Percentiles rank a stretch among this genome's conserved stretches.
Evolutionary conservation across 352 stramenopile species (phyloP).

Genomic region (Phytophthora sojae): DNA sequence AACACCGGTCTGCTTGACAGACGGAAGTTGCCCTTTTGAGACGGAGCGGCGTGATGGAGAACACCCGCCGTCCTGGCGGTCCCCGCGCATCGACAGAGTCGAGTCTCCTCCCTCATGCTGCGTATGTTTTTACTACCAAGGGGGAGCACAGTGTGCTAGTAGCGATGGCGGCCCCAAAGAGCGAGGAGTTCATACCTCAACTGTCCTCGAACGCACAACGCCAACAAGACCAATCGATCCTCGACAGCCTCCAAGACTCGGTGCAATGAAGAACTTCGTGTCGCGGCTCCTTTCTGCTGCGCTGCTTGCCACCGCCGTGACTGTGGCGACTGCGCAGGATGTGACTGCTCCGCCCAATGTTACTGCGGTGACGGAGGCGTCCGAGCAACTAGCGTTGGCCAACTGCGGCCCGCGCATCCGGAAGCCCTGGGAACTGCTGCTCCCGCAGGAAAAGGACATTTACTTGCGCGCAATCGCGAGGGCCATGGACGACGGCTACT

Average conservation of each 20-base stretch:
- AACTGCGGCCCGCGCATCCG: slow-evolving; percentile 76
- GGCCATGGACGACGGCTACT: slow-evolving; percentile 84
- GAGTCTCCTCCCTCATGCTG: slow-evolving; percentile 25
- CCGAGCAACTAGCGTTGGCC: slow-evolving; percentile 34
- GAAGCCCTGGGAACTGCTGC: slow-evolving; percentile 76
- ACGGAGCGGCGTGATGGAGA: slow-evolving; percentile 33
- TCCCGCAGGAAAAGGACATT: slow-evolving; percentile 66
- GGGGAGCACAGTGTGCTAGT: background rate
- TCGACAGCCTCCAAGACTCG: background rate
- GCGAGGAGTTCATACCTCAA: slow-evolving; percentile 33
- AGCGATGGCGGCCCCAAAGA: background rate
- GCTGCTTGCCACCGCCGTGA: slow-evolving; percentile 5
- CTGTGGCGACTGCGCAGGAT: slow-evolving; percentile 26
- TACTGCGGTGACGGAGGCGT: slow-evolving; percentile 24
- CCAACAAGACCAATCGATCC: background rate
- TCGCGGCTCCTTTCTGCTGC: slow-evolving; percentile 9
- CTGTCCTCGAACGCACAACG: slow-evolving; percentile 20
- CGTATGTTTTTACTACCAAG: slow-evolving; percentile 14
- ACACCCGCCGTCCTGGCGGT: slow-evolving; percentile 9
- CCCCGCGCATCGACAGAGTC: slow-evolving; percentile 24
- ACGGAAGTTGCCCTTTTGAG: slow-evolving; percentile 28
- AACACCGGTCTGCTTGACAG: background rate
- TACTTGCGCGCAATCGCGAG: slow-evolving; percentile 79
- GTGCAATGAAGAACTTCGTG: slow-evolving; percentile 26
- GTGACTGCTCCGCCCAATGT: slow-evolving; percentile 4